phyloP scores from a whole-genome alignment of 768 basidiomycete species.

The Pleurotus sapidus region DNA sequence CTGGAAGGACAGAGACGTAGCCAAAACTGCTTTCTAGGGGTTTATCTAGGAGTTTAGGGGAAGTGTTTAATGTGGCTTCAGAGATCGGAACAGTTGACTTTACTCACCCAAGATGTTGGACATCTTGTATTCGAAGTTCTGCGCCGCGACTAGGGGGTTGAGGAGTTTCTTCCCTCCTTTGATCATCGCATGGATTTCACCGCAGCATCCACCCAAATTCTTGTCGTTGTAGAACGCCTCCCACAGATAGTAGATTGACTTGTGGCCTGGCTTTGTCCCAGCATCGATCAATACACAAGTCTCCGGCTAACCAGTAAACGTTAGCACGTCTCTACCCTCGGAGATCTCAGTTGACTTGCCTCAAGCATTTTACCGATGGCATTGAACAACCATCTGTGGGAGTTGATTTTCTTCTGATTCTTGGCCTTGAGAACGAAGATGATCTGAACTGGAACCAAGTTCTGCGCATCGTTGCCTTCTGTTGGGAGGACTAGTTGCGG shows the following conservation, averaged over 20 bases:
- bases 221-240: constrained; percentile 82
- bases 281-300: constrained; percentile 86
- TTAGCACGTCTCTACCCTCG: no score
- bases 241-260: constrained; percentile 94
- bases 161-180: constrained; percentile 87
- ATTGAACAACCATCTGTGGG: constrained; percentile 94
- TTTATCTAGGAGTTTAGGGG: constrained; percentile 53
- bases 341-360: constrained; percentile 29
- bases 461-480: constrained; percentile 85
- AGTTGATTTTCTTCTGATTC: constrained; percentile 95
- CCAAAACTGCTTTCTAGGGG: constrained; percentile 95
- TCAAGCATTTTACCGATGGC: constrained; percentile 81
- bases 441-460: constrained; percentile 88
- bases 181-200: constrained; percentile 94
- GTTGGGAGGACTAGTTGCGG: constrained; percentile 84
- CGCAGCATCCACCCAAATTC: constrained; percentile 83
- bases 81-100: background rate
- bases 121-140: constrained; percentile 98
- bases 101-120: constrained; percentile 82
- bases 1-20: constrained; percentile 92
- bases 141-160: constrained; percentile 92
- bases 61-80: no score
- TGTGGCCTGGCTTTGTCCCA: constrained; percentile 94
- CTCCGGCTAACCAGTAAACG: background rate
- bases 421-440: constrained; percentile 89